phyloP scores from a whole-genome alignment of 2,329 filamentous ascomycete genomes.

The Xylaria multiplex region DNA sequence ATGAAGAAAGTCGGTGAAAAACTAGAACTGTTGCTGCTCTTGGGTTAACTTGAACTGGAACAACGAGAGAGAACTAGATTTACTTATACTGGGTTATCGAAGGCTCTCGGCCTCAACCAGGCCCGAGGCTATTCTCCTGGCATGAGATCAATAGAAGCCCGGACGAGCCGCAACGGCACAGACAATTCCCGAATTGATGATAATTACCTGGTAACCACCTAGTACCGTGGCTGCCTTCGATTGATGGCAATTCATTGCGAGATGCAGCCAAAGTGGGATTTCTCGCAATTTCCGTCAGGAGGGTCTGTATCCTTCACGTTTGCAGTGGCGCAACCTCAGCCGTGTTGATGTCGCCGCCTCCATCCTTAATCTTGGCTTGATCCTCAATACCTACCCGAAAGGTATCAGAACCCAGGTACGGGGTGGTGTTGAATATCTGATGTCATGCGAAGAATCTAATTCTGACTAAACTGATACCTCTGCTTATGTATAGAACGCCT shows the following conservation, averaged over 20 bases:
- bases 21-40: neutral
- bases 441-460: no score
- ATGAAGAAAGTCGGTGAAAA: neutral
- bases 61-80: neutral
- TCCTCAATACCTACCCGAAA: neutral
- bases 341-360: neutral
- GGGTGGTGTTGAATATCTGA: no score
- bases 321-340: neutral
- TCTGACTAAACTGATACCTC: no score
- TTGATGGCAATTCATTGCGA: neutral
- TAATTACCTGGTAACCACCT: neutral
- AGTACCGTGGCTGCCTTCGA: neutral
- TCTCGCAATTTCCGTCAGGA: neutral
- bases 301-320: neutral
- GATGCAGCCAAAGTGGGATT: neutral
- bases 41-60: neutral
- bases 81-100: constrained; percentile 1
- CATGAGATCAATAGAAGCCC: neutral
- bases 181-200: neutral
- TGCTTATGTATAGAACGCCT: no score
- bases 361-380: neutral
- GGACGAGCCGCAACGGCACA: constrained; percentile 2
- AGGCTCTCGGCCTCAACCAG: neutral
- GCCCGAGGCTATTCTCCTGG: neutral
- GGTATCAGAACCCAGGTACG: neutral